Evolutionary conservation across 257 asterid genomes (phyloP).

Genomic region (Handroanthus guayacan): DNA sequence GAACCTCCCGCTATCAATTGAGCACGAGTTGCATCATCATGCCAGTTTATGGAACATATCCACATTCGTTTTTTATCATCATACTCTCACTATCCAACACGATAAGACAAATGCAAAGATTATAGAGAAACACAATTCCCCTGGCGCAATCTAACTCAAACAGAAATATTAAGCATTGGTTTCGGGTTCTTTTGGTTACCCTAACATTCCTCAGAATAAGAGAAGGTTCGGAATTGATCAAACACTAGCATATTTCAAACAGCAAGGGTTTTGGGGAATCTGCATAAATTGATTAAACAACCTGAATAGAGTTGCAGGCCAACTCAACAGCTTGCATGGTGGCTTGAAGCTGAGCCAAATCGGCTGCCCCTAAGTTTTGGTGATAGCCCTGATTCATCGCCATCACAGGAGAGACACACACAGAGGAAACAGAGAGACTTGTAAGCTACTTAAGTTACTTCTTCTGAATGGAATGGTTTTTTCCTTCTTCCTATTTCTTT

Average conservation of each 20-base stretch:
- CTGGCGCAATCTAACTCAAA: slow-evolving; percentile 7
- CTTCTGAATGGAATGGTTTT: no score
- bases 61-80: slow-evolving; percentile 7
- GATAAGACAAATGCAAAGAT: slow-evolving; percentile 13
- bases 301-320: slow-evolving; percentile 94
- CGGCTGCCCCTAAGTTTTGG: slow-evolving; percentile 50
- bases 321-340: slow-evolving; percentile 84
- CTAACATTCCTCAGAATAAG: slow-evolving; percentile 3
- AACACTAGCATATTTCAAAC: not conserved
- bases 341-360: slow-evolving; percentile 79
- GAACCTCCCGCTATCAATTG: slow-evolving; percentile 17
- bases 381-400: slow-evolving; percentile 58
- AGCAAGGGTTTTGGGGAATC: slow-evolving; percentile 34
- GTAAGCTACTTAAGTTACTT: no score
- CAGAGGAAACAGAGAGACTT: no score
- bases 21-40: slow-evolving; percentile 11
- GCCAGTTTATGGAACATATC: slow-evolving; percentile 12
- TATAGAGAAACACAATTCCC: not conserved
- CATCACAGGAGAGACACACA: slow-evolving; percentile 13
- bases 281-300: slow-evolving; percentile 27
- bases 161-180: slow-evolving; percentile 13
- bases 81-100: slow-evolving; percentile 16
- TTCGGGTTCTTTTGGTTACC: slow-evolving; percentile 10
- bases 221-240: not conserved
- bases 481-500: no score